These are phyloP conservation scores for Arthrobotrys sphaeroides DNA, from an alignment of 2,329 filamentous ascomycete species.

Conservation along the genomic window DNA sequence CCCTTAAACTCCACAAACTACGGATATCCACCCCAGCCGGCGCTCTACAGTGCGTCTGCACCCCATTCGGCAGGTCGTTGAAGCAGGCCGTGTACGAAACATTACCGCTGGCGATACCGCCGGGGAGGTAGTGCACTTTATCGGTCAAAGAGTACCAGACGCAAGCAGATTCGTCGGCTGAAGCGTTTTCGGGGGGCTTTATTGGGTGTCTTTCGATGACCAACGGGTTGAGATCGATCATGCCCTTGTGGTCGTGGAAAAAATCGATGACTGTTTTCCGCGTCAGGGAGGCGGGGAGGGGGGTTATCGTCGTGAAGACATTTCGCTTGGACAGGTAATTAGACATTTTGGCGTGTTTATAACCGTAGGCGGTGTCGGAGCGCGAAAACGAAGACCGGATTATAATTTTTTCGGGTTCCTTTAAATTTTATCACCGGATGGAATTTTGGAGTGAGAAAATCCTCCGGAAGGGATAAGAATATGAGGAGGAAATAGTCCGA, in stretches of 20 bases:
- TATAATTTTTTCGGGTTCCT: not conserved
- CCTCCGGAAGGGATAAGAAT: not conserved
- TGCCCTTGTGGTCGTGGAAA: slow-evolving; percentile 79
- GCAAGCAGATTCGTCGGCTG: slow-evolving; percentile 75
- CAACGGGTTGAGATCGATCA: slow-evolving; percentile 89
- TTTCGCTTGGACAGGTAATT: slow-evolving; percentile 73
- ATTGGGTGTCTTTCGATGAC: slow-evolving; percentile 77
- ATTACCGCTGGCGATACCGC: slow-evolving; percentile 71
- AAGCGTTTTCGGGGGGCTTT: slow-evolving; percentile 72
- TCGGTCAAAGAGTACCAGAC: slow-evolving; percentile 84
- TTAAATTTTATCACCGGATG: not conserved
- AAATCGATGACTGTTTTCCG: slow-evolving; percentile 77
- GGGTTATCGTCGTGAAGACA: slow-evolving; percentile 80
- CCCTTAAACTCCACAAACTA: slow-evolving; percentile 79
- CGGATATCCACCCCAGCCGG: slow-evolving; percentile 82
- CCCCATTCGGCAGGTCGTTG: slow-evolving; percentile 74
- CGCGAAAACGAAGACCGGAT: not conserved
- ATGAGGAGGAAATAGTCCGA: not conserved
- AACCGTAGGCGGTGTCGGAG: not conserved
- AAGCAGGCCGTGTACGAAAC: slow-evolving; percentile 84
- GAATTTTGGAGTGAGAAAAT: not conserved
- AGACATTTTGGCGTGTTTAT: slow-evolving; percentile 30
- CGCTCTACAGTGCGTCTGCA: slow-evolving; percentile 85
- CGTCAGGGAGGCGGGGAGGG: slow-evolving; percentile 74
- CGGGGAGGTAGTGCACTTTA: slow-evolving; percentile 77